phyloP scores from a whole-genome alignment of 768 basidiomycete genomes.

The Suillus plorans region DNA sequence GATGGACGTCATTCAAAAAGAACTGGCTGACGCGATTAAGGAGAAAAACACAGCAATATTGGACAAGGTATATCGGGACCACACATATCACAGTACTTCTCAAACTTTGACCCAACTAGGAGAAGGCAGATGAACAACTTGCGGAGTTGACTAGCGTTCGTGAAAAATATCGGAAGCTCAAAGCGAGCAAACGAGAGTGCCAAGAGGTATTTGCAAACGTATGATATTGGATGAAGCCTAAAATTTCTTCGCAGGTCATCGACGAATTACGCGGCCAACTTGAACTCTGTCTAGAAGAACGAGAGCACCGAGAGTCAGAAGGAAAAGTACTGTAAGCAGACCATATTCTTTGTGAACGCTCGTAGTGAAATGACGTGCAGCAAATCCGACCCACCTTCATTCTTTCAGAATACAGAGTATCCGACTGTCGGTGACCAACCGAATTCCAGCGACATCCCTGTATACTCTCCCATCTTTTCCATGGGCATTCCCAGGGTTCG shows the following conservation, averaged over 20 bases:
- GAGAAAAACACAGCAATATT: conserved; percentile 10
- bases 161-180: conserved; percentile 23
- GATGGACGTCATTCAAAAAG: conserved; percentile 6
- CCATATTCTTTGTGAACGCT: background rate
- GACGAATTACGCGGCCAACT: conserved; percentile 21
- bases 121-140: conserved; percentile 8
- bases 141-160: conserved; percentile 13
- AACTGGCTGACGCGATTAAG: conserved; percentile 16
- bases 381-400: background rate
- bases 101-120: conserved; percentile 11
- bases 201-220: conserved; percentile 17
- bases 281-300: conserved; percentile 15
- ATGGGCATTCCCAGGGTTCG: conserved; percentile 2
- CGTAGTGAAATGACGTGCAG: background rate
- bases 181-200: conserved; percentile 16
- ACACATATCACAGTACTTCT: background rate
- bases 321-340: background rate
- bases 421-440: conserved; percentile 15
- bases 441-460: background rate
- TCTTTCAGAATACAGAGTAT: conserved; percentile 10
- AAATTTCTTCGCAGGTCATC: conserved; percentile 14
- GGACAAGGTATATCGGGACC: background rate
- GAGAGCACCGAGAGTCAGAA: conserved; percentile 19
- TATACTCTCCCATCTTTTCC: background rate
- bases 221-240: background rate